These are phyloP conservation scores for Coemansia sp. DNA, from an alignment of 192 early-diverging fungal species.

Conservation along the genomic window DNA sequence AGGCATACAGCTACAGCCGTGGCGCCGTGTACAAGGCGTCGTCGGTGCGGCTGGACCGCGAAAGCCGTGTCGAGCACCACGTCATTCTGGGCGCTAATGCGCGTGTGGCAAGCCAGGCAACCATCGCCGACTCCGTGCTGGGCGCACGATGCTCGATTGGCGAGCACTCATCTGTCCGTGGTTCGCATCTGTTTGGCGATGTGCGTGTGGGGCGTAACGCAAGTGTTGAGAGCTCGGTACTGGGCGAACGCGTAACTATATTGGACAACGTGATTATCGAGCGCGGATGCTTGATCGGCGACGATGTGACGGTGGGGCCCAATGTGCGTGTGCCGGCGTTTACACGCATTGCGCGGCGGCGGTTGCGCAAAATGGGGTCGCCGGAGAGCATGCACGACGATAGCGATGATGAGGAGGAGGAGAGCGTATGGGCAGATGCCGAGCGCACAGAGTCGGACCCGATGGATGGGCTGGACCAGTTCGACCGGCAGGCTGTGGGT, in stretches of 20 bases:
- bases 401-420: slow-evolving; percentile 37
- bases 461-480: slow-evolving; percentile 13
- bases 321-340: slow-evolving; percentile 63
- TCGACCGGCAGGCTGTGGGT: slow-evolving; percentile 52
- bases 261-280: slow-evolving; percentile 64
- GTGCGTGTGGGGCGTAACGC: slow-evolving; percentile 67
- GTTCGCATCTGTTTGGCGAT: slow-evolving; percentile 84
- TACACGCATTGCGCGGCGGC: slow-evolving; percentile 57
- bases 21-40: slow-evolving; percentile 85
- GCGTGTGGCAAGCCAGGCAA: slow-evolving; percentile 69
- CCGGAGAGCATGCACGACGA: slow-evolving; percentile 12
- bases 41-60: slow-evolving; percentile 70
- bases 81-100: slow-evolving; percentile 80
- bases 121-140: slow-evolving; percentile 76
- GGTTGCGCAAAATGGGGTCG: slow-evolving; percentile 1
- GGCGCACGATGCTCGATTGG: slow-evolving; percentile 81
- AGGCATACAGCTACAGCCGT: slow-evolving; percentile 69
- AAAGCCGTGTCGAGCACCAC: slow-evolving; percentile 62
- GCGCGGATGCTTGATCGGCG: slow-evolving; percentile 73
- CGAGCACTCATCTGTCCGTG: slow-evolving; percentile 70
- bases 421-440: slow-evolving; percentile 39
- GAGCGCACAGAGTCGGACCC: no score
- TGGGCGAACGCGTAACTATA: slow-evolving; percentile 70
- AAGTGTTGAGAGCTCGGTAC: slow-evolving; percentile 64
- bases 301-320: slow-evolving; percentile 68